Evolutionary conservation across 164 flowering plant species (phyloP), one percentile per base, ranked within the genome.

Genomic region (Magnolia changhungtana): DNA sequence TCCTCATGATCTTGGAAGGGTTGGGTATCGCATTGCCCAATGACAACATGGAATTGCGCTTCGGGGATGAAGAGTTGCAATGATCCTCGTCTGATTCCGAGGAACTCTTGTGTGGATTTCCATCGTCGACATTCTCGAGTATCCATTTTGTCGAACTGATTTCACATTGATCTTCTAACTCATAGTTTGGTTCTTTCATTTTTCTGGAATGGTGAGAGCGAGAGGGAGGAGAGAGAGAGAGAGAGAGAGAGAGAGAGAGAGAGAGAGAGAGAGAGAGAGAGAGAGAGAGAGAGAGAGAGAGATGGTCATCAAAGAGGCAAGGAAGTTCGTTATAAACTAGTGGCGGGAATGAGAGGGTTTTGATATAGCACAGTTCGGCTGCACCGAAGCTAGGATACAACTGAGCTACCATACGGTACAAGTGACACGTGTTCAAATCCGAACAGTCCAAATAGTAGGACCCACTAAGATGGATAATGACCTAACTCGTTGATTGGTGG

Each of bases 91-190:
- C 52, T 2, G 85, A 72, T 1, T 72, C 75, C 51, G 86, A 87
- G 10, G 29, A 77, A 83, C 83, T 83, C 23, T 19, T 63, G 23
- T 89, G 91, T 27, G 86, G 78, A 50, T 85, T 87, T 49, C 65
- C 65, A 0, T 10, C 61, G 1, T 58, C 50, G 16, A 81, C 72
- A 69, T 74, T 83, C n/a, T 87, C 83, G 0, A 90, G 83, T 29
- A 85, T 81, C 88, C 90, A 86, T 81, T 81, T 85, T 4, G 77
- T 58, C 9, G 95, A 75, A 16, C 79, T 77, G 7, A 64, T 76
- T 5, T 66, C 37, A 23, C 31, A 66, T 7, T 58, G 49, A 23
- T 69, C 73, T 18, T 71, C 66, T 0, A 16, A 58, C 49, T 49
- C 23, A n/a, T 29, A 50, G 27, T 51, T 75, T 52, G 66, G 23